These are phyloP conservation scores for Saccharomycopsis hybrid DNA, from an alignment of 1,139 yeast genomes.

Conservation along the genomic window DNA sequence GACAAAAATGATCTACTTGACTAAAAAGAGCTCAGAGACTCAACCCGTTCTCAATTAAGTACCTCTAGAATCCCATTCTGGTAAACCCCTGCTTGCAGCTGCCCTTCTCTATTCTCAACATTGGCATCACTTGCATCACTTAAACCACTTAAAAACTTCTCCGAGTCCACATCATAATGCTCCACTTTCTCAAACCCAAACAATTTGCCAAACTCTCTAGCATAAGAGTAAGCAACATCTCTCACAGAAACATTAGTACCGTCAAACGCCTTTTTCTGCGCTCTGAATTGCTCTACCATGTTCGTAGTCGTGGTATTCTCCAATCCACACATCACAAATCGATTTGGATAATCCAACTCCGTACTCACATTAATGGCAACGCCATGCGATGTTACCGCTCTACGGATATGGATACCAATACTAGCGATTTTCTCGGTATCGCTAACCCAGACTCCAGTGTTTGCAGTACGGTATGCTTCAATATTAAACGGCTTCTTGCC, in stretches of 20 bases:
- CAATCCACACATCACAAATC: slow-evolving; percentile 81
- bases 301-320: slow-evolving; percentile 54
- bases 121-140: too few relatives aligned
- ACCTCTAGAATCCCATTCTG: too few relatives aligned
- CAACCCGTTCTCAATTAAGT: too few relatives aligned
- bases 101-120: too few relatives aligned
- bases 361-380: slow-evolving; percentile 75
- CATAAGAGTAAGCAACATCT: slow-evolving; percentile 46
- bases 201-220: slow-evolving; percentile 45
- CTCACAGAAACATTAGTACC: slow-evolving; percentile 28
- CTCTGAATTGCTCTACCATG: slow-evolving; percentile 28
- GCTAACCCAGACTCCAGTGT: slow-evolving; percentile 84
- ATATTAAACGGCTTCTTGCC: slow-evolving; percentile 41
- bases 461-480: slow-evolving; percentile 47
- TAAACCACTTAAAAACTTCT: not conserved
- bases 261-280: too few relatives aligned
- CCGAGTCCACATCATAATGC: slow-evolving; percentile 24
- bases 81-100: too few relatives aligned
- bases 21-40: too few relatives aligned
- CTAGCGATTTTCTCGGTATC: slow-evolving; percentile 73
- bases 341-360: slow-evolving; percentile 63
- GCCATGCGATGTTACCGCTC: slow-evolving; percentile 87
- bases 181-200: slow-evolving; percentile 44
- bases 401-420: slow-evolving; percentile 78
- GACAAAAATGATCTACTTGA: too few relatives aligned